Conservation (phyloP, 2,329 filamentous ascomycete genomes). For the Pseudogymnoascus sp. region DNA sequence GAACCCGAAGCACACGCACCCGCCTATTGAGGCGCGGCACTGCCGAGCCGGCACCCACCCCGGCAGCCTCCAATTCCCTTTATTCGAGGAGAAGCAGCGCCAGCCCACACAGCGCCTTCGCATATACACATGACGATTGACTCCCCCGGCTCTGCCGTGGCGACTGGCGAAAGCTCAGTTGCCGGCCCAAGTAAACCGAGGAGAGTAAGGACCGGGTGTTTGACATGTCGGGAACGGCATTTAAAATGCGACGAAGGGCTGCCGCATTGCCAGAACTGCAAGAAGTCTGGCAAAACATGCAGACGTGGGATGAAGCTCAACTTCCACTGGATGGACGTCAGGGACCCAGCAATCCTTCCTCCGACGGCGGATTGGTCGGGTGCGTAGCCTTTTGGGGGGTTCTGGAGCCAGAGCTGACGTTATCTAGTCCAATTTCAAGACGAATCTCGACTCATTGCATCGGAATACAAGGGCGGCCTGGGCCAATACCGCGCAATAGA, state of each 20-base stretch:
- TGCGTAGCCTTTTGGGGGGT: slow-evolving; percentile 24
- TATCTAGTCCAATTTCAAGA: slow-evolving; percentile 65
- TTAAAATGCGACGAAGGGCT: slow-evolving; percentile 77
- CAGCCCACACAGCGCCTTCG: neutral
- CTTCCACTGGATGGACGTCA: slow-evolving; percentile 77
- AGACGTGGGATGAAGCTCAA: slow-evolving; percentile 81
- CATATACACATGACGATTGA: slow-evolving; percentile 24
- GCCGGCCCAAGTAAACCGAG: slow-evolving; percentile 52
- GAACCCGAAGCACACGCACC: neutral
- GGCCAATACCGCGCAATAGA: slow-evolving; percentile 47
- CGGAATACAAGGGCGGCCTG: slow-evolving; percentile 75
- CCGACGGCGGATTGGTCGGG: slow-evolving; percentile 57
- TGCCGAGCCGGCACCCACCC: neutral
- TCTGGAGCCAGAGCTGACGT: neutral
- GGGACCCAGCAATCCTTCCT: slow-evolving; percentile 53
- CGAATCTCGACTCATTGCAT: slow-evolving; percentile 82
- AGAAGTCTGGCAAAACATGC: slow-evolving; percentile 77
- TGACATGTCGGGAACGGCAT: slow-evolving; percentile 84
- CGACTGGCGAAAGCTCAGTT: slow-evolving; percentile 17
- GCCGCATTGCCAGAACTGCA: slow-evolving; percentile 64
- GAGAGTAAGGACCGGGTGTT: slow-evolving; percentile 78
- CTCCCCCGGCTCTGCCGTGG: slow-evolving; percentile 11
- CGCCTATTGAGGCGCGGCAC: neutral
- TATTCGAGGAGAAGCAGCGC: neutral
- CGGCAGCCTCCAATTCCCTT: neutral